A percentile compares a stretch with the other conserved stretches of the same genome.
These are phyloP conservation scores for Tylopilus cervinicoccineus DNA, from an alignment of 768 basidiomycete genomes.

Conservation along the genomic window DNA sequence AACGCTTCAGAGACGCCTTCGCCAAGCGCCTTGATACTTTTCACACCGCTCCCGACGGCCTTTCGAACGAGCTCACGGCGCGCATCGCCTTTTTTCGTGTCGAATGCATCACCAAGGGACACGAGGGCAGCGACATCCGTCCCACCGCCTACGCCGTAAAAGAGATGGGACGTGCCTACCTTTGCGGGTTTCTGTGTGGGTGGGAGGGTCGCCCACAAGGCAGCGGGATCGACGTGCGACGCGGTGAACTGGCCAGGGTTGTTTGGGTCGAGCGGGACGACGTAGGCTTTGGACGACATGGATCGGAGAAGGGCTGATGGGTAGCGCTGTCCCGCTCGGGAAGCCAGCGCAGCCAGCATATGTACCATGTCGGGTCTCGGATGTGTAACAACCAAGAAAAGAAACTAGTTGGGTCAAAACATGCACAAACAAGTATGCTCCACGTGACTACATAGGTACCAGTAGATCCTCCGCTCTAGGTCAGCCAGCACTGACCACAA, in stretches of 20 bases:
- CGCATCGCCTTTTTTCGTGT: slow-evolving; percentile 38
- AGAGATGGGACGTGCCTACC: slow-evolving; percentile 59
- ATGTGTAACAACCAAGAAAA: slow-evolving; percentile 9
- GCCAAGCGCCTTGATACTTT: slow-evolving; percentile 54
- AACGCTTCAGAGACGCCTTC: slow-evolving; percentile 60
- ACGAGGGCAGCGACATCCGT: slow-evolving; percentile 48
- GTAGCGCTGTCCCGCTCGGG: slow-evolving; percentile 18
- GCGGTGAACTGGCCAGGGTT: slow-evolving; percentile 26
- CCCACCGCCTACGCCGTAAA: slow-evolving; percentile 49
- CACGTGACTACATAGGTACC: too few species aligned
- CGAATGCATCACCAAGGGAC: slow-evolving; percentile 55
- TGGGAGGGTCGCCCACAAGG: slow-evolving; percentile 53
- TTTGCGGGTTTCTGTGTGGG: slow-evolving; percentile 48
- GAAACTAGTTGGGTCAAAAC: not conserved
- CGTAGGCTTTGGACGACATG: slow-evolving; percentile 54
- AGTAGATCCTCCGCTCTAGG: too few species aligned
- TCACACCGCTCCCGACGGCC: slow-evolving; percentile 69
- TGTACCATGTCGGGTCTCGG: slow-evolving; percentile 26
- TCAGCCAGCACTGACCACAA: too few species aligned
- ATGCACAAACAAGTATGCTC: slow-evolving; percentile 14
- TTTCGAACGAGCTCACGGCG: slow-evolving; percentile 67
- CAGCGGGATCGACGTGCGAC: slow-evolving; percentile 40
- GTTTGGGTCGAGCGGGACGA: slow-evolving; percentile 56
- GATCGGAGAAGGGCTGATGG: slow-evolving; percentile 25
- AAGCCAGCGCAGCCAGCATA: slow-evolving; percentile 15